Conservation (phyloP, 257 asterid species). For the Ophiorrhiza pumila region DNA sequence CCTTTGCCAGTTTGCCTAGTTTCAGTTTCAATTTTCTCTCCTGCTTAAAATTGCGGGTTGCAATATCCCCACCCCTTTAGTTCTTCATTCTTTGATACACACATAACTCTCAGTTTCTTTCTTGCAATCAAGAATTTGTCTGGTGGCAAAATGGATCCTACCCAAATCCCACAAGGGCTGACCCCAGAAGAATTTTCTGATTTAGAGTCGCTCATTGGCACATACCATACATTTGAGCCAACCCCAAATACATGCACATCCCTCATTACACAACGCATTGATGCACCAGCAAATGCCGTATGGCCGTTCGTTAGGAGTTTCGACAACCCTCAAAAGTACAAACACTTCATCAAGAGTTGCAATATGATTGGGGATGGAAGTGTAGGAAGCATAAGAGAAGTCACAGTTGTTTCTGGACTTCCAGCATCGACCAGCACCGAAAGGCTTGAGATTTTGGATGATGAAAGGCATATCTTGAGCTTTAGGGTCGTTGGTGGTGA, state of each 20-base stretch:
- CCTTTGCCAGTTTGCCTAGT: no score
- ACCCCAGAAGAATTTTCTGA: conserved; percentile 53
- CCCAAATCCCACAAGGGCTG: conserved; percentile 42
- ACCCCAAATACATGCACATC: conserved; percentile 73
- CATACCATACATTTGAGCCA: conserved; percentile 60
- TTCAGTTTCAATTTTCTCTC: not conserved
- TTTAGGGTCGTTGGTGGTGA: conserved; percentile 91
- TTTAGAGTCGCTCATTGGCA: conserved; percentile 43
- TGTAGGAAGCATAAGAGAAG: conserved; percentile 81
- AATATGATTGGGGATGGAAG: conserved; percentile 68
- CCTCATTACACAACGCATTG: conserved; percentile 55
- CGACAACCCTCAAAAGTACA: conserved; percentile 84
- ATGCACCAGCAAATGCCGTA: conserved; percentile 63
- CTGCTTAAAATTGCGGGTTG: not conserved
- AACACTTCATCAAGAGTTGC: conserved; percentile 91
- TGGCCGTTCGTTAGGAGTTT: conserved; percentile 83
- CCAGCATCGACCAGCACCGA: conserved; percentile 94
- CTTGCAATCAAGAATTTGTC: not conserved
- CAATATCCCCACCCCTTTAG: not conserved
- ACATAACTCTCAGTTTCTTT: no score
- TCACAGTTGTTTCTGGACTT: conserved; percentile 79
- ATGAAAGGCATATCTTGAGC: conserved; percentile 55
- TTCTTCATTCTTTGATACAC: no score
- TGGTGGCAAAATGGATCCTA: conserved; percentile 24
- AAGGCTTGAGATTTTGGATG: conserved; percentile 81